Evolutionary conservation across 257 asterid genomes (phyloP), one percentile per base, ranked within the genome.

Genomic region (Lithospermum erythrorhizon): DNA sequence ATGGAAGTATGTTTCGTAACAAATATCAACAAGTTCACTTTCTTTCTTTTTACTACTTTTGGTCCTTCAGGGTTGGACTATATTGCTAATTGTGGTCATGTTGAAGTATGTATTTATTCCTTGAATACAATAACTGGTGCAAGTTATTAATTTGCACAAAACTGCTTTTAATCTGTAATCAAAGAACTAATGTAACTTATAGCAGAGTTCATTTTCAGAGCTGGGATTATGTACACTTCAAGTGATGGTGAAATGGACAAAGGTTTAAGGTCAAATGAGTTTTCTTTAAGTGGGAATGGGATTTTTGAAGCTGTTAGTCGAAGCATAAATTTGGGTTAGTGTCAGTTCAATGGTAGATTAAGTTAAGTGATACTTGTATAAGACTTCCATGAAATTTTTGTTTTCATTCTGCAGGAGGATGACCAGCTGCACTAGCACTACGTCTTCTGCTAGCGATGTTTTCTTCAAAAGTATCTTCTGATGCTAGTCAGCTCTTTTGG

Each of bases 251-350:
- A 72, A 53, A 68, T 70, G 63, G 67, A 71, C 70, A 84, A 76
- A 71, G 76, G 72, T 52, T 68, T 89, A n/a, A 79, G 74, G 21
- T 82, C 96, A 23, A 82, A 79, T 79, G 70, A 79, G 85, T 90
- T 90, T 73, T 79, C 98, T 61, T 73, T 90, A 47, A 85, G 76
- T 55, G 98, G 98, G 58, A 81, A 65, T 7, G 95, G 89, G 1
- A 85, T 90, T 70, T 87, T 90, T 21, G 95, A 89, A 53, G 89
- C 96, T 24, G 70, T 87, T 70, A 87, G 96, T 48, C 87, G 96
- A 59, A 90, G 98, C 83, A 81, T 90, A 61, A 81, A 83, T 66
- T 78, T 90, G 76, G 98, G 97, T 85, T 30, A 47, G 78, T 71
- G 10, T 62, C 14, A 5, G 32, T 45, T 23, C 59, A 63, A 16